Conservation (phyloP, 208 protist species). For the Acanthamoeba healyi region DNA sequence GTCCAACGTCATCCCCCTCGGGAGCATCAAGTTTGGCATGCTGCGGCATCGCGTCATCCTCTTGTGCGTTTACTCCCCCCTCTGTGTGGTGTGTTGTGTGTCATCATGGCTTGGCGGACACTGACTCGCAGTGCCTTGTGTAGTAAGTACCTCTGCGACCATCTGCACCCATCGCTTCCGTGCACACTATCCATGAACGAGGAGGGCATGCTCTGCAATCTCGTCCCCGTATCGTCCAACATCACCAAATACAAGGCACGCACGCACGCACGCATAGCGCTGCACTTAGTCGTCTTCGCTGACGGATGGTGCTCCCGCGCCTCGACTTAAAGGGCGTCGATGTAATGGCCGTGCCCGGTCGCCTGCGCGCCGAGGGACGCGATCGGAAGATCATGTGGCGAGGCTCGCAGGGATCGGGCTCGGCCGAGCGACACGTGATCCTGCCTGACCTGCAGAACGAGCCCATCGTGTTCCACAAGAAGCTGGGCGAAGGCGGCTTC, state of each 20-base stretch:
- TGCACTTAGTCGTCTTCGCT: background rate
- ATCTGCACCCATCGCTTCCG: constrained; percentile 44
- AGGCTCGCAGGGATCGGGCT: background rate
- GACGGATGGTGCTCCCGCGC: background rate
- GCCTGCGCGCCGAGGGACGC: background rate
- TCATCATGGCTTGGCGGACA: background rate
- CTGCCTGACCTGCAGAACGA: constrained; percentile 52
- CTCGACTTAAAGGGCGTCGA: background rate
- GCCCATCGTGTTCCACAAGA: constrained; percentile 61
- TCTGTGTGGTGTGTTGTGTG: background rate
- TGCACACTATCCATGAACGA: constrained; percentile 59
- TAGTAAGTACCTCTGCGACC: constrained; percentile 65
- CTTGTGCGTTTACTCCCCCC: background rate
- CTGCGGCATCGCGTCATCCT: constrained; percentile 60
- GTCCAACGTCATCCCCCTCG: constrained; percentile 47
- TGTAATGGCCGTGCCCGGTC: background rate
- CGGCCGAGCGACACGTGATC: constrained; percentile 49
- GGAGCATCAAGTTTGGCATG: constrained; percentile 37
- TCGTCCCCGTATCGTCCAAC: constrained; percentile 54
- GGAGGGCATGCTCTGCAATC: constrained; percentile 27
- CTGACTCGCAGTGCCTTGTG: background rate
- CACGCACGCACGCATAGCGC: background rate
- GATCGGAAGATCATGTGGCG: constrained; percentile 54
- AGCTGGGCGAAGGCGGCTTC: constrained; percentile 64
- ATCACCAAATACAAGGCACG: constrained; percentile 64